These are phyloP conservation scores for Lycium ferocissimum DNA, from an alignment of 257 asterid genomes.

Conservation along the genomic window DNA sequence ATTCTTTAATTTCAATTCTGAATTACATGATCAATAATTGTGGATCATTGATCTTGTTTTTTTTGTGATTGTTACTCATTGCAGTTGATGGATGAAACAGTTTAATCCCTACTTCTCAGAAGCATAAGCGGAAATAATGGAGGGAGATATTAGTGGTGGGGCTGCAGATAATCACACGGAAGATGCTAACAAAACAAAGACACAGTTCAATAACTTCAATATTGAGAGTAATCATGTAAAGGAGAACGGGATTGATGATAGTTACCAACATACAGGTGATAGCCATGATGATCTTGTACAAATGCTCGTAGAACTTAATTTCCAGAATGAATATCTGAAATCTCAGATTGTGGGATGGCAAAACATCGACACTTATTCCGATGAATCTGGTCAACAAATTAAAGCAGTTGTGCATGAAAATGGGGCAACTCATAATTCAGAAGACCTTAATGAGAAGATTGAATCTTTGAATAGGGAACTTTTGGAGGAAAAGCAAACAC, in stretches of 20 bases:
- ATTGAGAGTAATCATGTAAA: constrained; percentile 41
- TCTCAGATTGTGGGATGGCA: constrained; percentile 73
- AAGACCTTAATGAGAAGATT: constrained; percentile 62
- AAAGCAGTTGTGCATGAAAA: constrained; percentile 42
- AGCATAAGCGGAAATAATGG: constrained; percentile 46
- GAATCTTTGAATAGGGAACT: constrained; percentile 73
- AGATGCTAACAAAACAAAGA: constrained; percentile 44
- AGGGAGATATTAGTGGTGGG: constrained; percentile 50
- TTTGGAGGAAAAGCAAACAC: constrained; percentile 82
- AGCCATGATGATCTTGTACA: constrained; percentile 66
- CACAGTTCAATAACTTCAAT: constrained; percentile 47
- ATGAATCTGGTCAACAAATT: constrained; percentile 35
- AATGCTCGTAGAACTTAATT: constrained; percentile 77
- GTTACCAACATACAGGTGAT: constrained; percentile 40
- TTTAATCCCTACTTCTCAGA: constrained; percentile 32
- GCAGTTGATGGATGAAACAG: constrained; percentile 32
- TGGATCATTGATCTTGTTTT: background rate
- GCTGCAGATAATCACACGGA: constrained; percentile 46
- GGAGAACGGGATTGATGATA: constrained; percentile 54
- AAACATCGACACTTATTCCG: constrained; percentile 45
- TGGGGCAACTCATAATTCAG: constrained; percentile 41
- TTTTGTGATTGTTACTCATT: background rate
- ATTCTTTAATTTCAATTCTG: background rate
- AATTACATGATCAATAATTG: background rate
- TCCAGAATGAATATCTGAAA: constrained; percentile 86